Conservation (phyloP, 2,329 filamentous ascomycete species). For the Alternaria triticimaculans region DNA sequence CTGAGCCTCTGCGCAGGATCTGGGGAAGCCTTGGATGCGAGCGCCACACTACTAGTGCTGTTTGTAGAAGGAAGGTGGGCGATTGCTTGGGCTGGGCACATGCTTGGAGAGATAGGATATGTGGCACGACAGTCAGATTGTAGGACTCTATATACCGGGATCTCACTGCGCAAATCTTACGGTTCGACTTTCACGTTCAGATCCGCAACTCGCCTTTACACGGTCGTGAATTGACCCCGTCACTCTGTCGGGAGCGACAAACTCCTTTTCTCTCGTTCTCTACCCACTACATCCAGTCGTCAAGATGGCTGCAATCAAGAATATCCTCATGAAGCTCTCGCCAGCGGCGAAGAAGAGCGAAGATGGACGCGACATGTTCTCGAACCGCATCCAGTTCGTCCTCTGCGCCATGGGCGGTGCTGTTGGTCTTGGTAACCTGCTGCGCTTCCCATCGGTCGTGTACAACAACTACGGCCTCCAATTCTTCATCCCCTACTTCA, state of each 20-base stretch:
- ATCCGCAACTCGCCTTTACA: background rate
- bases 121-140: background rate
- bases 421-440: conserved; percentile 22
- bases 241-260: background rate
- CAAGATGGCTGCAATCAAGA: conserved; percentile 2
- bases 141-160: background rate
- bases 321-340: background rate
- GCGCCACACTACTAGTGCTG: conserved; percentile 1
- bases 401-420: conserved; percentile 23
- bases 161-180: background rate
- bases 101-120: background rate
- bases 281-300: background rate
- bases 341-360: conserved; percentile 15
- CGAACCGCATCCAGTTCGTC: conserved; percentile 15
- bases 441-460: conserved; percentile 22
- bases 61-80: conserved; percentile 8
- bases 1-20: background rate
- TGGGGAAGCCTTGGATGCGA: conserved; percentile 1
- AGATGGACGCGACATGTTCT: conserved; percentile 26
- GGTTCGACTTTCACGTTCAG: background rate
- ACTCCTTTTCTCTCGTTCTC: background rate
- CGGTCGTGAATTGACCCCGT: background rate
- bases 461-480: conserved; percentile 29
- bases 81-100: conserved; percentile 3
- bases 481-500: conserved; percentile 21